Percentiles rank a stretch among this genome's conserved stretches.
Conservation (phyloP, 331 rosid species). For the Malus hybrid region DNA sequence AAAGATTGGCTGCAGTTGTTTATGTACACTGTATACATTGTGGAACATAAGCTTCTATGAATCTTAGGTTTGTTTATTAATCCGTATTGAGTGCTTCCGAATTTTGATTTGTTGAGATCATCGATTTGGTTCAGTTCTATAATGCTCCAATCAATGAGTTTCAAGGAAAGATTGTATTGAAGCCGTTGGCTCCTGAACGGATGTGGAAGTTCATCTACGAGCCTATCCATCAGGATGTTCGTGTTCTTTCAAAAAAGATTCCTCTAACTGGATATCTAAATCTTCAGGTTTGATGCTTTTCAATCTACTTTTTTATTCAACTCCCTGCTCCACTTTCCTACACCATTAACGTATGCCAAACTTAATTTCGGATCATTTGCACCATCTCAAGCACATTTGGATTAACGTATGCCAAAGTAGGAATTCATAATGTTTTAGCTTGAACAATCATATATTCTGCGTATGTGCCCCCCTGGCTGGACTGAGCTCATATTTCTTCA, state of each 20-base stretch:
- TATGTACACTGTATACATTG: neutral
- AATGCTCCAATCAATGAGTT: constrained; percentile 83
- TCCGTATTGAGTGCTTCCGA: neutral
- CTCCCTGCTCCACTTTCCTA: neutral
- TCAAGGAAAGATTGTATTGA: constrained; percentile 75
- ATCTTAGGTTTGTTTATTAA: neutral
- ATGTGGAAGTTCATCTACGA: constrained; percentile 80
- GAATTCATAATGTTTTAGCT: too few species aligned
- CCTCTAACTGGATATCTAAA: constrained; percentile 72
- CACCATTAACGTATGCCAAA: neutral
- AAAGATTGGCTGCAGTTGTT: neutral
- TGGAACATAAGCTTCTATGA: neutral
- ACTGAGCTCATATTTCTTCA: neutral
- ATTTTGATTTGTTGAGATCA: neutral
- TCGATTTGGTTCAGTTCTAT: constrained; percentile 50
- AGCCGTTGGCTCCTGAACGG: constrained; percentile 76
- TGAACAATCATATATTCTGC: neutral
- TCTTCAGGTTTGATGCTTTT: constrained; percentile 67
- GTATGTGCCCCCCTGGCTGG: too few species aligned
- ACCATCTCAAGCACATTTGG: neutral
- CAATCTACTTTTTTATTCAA: neutral
- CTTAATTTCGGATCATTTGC: neutral
- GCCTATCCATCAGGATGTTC: constrained; percentile 67
- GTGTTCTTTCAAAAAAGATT: constrained; percentile 80
- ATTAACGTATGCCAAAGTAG: neutral